Base-by-base conservation (phyloP, 1,139 yeast species). In the Lodderomyces parapsilosis region DNA sequence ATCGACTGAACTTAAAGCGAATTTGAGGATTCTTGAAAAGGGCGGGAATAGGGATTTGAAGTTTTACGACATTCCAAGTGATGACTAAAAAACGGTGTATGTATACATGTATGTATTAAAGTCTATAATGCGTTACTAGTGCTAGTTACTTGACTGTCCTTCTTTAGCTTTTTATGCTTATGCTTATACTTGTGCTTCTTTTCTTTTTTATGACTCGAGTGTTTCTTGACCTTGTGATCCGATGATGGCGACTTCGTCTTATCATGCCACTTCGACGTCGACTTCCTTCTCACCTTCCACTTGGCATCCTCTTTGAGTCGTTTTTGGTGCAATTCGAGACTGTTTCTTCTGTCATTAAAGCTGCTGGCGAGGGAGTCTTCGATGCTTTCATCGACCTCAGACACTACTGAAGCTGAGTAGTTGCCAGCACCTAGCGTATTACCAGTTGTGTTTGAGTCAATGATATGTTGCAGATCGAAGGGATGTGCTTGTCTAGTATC, bases 1-100 rank as follows among this genome's bases (percentile, higher is more conserved):
- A 36, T 60, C 66, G 3, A 47, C 44, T 7, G 20, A 31, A 17
- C 47, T 48, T 25, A 41, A 48, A 33, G 65, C 59, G 13, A 43
- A 44, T 10, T 42, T 62, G 38, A 47, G 33, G 25, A 41, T 57
- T 6, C 45, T 47, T 33, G 34, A 40, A 6, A 45, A 40, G 23
- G 46, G 41, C 15, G 32, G 38, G 14, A 40, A 36, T 31, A 35
- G 50, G 24, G 40, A 50, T 19, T 42, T 48, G 11, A 38, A 22
- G 28, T 36, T 45, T n/a, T 45, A 40, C 36, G 38, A 41, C 22
- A 17, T 37, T 8, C 51, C 51, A 6, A 31, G 28, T 25, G 46
- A 15, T 30, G 15, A n/a, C 15, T 30, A n/a, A n/a, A n/a, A n/a
- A n/a, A n/a, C n/a, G 11, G 15, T 14, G 5, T 13, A 6, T n/a